Evolutionary conservation across 163 green algal genomes (phyloP), one percentile per base, ranked within the genome.

Genomic region (Scenedesmus sp.): DNA sequence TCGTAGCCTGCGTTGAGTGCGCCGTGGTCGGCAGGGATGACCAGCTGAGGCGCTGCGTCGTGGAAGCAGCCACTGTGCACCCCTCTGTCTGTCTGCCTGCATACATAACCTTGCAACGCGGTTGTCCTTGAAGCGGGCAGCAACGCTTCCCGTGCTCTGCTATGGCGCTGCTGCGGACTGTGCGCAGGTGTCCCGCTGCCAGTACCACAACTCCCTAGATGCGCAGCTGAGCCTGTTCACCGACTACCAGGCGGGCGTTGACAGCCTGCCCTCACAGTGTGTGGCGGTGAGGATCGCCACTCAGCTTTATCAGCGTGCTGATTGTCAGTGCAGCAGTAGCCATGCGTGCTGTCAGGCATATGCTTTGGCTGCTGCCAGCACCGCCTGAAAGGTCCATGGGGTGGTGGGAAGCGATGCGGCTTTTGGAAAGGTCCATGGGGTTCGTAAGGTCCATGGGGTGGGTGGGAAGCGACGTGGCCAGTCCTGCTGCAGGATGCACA

Each of bases 241-340:
- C 1, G 96, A 98, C 91, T 98, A 96, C 91, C 79, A 91, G 43
- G 95, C 94, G 20, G 96, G 96, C 7, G 86, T 87, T 13, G 96
- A 98, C 89, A 93, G 87, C 83, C 90, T 97, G 65, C 95, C 92
- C 37, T 95, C 93, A 20, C 72, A 86, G 4, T 92, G 87, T n/a
- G 93, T 94, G 33, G 94, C 96, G 95, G 95, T 94, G 81, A 91
- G 83, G n/a, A n/a, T n/a, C n/a, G n/a, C n/a, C n/a, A n/a, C 40
- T 40, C 72, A 40, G 24, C 2, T 44, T 7, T n/a, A 6, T 4
- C 22, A 6, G 20, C 16, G 30, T 76, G 65, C 65, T 76, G 65
- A 3, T 10, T 37, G 65, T n/a, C 30, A 40, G 4, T 40, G 65
- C 9, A 40, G 65, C 30, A 9, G 30, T 18, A 40, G 22, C 20